Percentiles rank a stretch among this genome's conserved stretches.
Evolutionary conservation across 495 filamentous ascomycete species (phyloP).

Genomic region (Sporormia fimetaria): DNA sequence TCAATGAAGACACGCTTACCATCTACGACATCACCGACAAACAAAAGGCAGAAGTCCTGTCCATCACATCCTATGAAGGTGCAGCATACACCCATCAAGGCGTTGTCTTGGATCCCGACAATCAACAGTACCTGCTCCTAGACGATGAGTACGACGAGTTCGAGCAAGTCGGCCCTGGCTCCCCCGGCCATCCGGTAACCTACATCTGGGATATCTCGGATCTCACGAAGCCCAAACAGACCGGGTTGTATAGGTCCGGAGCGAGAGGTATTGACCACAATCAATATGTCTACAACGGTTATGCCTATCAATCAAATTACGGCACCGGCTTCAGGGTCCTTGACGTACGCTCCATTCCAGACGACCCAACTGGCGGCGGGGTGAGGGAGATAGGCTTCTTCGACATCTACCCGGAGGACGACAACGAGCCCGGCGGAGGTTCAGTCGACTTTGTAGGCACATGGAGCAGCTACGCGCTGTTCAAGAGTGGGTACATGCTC

Average conservation of each 20-base stretch:
- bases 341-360: slow-evolving; percentile 43
- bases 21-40: slow-evolving; percentile 47
- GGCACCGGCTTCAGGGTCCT: slow-evolving; percentile 45
- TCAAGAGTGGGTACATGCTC: slow-evolving; percentile 46
- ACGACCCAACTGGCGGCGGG: slow-evolving; percentile 42
- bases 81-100: slow-evolving; percentile 52
- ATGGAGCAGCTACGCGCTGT: slow-evolving; percentile 47
- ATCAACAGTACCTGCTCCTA: slow-evolving; percentile 45
- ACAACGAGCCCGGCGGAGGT: slow-evolving; percentile 36
- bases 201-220: slow-evolving; percentile 29
- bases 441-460: slow-evolving; percentile 45
- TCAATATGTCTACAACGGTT: slow-evolving; percentile 46
- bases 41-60: slow-evolving; percentile 39
- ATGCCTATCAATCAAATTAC: slow-evolving; percentile 49
- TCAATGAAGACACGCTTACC: slow-evolving; percentile 41
- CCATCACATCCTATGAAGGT: slow-evolving; percentile 46
- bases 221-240: slow-evolving; percentile 34
- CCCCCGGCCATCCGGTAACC: slow-evolving; percentile 21
- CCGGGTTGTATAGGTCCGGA: slow-evolving; percentile 42
- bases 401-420: slow-evolving; percentile 52
- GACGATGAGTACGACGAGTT: slow-evolving; percentile 53
- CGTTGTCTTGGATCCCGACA: slow-evolving; percentile 43
- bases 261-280: slow-evolving; percentile 49
- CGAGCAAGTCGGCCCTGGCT: slow-evolving; percentile 31
- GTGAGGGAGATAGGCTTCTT: slow-evolving; percentile 47